Base-by-base conservation (phyloP, 306 rosid species). In the Lathyrus oleraceus region DNA sequence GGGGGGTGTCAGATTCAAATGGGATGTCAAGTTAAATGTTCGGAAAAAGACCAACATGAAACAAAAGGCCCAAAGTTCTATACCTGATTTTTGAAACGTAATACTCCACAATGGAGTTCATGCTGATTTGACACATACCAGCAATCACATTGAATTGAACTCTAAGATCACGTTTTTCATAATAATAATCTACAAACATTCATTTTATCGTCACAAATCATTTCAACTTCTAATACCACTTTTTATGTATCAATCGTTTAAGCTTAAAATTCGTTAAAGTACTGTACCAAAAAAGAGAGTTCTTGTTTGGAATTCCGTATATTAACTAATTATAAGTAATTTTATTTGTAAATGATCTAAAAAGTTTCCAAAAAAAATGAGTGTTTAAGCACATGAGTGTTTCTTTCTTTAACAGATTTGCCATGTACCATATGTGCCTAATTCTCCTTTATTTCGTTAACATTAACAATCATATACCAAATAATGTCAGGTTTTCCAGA, bases 111-210 rank as follows among this genome's bases (percentile, higher is more conserved):
- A 47, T 7, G 23, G 12, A 48, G 11, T 16, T 48, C 11, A 52
- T 52, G 58, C n/a, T 10, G 39, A 60, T 35, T 15, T 23, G 32
- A 62, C 67, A 11, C 17, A 6, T 6, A 58, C 38, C 40, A 43
- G 5, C n/a, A 63, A 1, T 57, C 64, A 65, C 57, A 13, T 20
- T 27, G 20, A 43, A 48, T 14, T 44, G 20, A 47, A 5, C 44
- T 60, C 21, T 28, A 42, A 16, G 4, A 5, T 38, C 79, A 68
- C 72, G 62, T 73, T 67, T 67, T 61, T 35, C 45, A 59, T 28
- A 27, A 6, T 2, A 32, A 30, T 32, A 32, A 32, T 32, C 6
- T n/a, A 12, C 3, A 5, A 14, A 15, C 23, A 52, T 19, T 16
- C 12, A 49, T 17, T 49, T 52, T 20, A 52, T 20, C 32, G 10